Evolutionary conservation across 345 rosid genomes (phyloP).

Genomic region (Syzygium oleosum): DNA sequence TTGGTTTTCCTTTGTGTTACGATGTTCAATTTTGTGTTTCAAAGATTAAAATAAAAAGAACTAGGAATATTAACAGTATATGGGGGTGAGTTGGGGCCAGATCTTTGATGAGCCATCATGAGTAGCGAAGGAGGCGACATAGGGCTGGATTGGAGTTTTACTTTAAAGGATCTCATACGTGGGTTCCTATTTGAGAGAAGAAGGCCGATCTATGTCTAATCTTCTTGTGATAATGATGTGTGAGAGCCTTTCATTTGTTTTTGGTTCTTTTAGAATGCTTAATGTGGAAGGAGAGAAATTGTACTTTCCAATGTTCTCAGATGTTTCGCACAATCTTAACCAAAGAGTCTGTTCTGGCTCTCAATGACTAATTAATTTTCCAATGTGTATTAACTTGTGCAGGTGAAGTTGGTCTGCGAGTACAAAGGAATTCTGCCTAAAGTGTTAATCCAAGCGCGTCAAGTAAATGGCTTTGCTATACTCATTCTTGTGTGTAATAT

Average conservation of each 20-base stretch:
- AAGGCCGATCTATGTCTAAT: background rate
- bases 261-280: background rate
- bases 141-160: background rate
- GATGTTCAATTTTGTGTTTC: too few relatives aligned
- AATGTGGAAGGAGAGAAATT: background rate
- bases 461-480: conserved; percentile 29
- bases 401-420: conserved; percentile 60
- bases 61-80: too few relatives aligned
- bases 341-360: background rate
- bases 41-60: too few relatives aligned
- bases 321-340: background rate
- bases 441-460: conserved; percentile 71
- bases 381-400: background rate
- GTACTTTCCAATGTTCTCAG: background rate
- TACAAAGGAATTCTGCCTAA: conserved; percentile 81
- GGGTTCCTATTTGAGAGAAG: background rate
- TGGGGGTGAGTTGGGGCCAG: too few relatives aligned
- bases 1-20: too few relatives aligned
- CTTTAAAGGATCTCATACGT: background rate
- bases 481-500: background rate
- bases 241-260: background rate
- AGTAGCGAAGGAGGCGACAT: background rate
- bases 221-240: background rate
- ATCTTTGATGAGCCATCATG: background rate
- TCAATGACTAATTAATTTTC: background rate